Percentiles rank a stretch among this genome's conserved stretches.
Evolutionary conservation across 2,329 filamentous ascomycete genomes (phyloP).

Genomic region (Fusarium continuum): DNA sequence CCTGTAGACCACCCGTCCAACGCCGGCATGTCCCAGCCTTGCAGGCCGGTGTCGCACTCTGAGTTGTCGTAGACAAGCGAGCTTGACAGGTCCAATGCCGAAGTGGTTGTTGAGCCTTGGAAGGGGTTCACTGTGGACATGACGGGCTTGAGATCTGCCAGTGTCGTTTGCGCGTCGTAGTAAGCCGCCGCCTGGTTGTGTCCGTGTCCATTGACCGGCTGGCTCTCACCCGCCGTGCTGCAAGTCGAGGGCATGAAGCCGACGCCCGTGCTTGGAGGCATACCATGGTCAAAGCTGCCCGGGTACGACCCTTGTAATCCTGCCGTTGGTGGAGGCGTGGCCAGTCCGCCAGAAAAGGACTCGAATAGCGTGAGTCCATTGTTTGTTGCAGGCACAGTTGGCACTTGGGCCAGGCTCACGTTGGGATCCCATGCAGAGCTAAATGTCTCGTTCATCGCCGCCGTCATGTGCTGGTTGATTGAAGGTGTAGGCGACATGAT

Average conservation of each 20-base stretch:
- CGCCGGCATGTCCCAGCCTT: slow-evolving; percentile 52
- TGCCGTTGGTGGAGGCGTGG: slow-evolving; percentile 66
- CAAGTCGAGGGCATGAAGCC: slow-evolving; percentile 46
- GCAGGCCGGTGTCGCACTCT: slow-evolving; percentile 46
- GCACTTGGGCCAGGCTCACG: slow-evolving; percentile 47
- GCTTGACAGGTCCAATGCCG: slow-evolving; percentile 47
- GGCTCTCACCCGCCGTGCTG: slow-evolving; percentile 42
- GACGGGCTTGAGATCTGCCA: slow-evolving; percentile 49
- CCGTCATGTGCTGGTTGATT: slow-evolving; percentile 61
- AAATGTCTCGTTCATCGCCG: slow-evolving; percentile 67
- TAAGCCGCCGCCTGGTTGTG: slow-evolving; percentile 42
- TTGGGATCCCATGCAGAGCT: slow-evolving; percentile 57
- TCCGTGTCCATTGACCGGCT: slow-evolving; percentile 36
- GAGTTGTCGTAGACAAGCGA: slow-evolving; percentile 50
- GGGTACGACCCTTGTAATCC: slow-evolving; percentile 59
- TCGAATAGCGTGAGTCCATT: slow-evolving; percentile 56
- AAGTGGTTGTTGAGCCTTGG: slow-evolving; percentile 39
- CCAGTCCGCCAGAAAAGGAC: slow-evolving; percentile 61
- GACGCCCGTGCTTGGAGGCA: slow-evolving; percentile 44
- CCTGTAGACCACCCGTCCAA: slow-evolving; percentile 49
- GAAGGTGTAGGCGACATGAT: slow-evolving; percentile 64
- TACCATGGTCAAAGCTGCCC: slow-evolving; percentile 54
- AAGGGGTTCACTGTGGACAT: slow-evolving; percentile 46
- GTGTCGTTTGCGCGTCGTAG: slow-evolving; percentile 47
- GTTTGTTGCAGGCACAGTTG: slow-evolving; percentile 47